Base-by-base conservation (phyloP, 2,329 filamentous ascomycete genomes). In the Phyllosticta citriasiana region DNA sequence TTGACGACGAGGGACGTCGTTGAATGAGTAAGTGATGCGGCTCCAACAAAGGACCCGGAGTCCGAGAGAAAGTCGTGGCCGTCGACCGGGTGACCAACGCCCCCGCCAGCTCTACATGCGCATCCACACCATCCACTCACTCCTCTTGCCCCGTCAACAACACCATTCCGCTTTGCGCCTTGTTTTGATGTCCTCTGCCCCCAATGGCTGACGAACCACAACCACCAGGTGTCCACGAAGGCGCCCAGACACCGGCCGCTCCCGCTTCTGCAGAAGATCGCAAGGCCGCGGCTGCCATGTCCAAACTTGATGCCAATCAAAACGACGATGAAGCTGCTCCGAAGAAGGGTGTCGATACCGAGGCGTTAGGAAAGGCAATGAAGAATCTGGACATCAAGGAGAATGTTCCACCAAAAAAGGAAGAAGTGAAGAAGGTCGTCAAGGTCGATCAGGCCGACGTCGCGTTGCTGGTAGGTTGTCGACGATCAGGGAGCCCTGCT, bases 401-500 rank as follows among this genome's bases (percentile, higher is more conserved):
- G 68, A 74, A 76, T 16, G 14, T 6, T 6, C 12, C 40, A 16
- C 40, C 40, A 14, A 82, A 82, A 69, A 71, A 69, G 63, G 65
- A 63, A 33, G 66, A 70, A 65, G 65, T 65, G 47, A 78, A 75
- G 67, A 78, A 74, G 65, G 67, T 72, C 22, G 82, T 91, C 69
- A 93, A 92, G 78, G 84, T 93, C 54, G 88, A 91, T 64, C 75
- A 83, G 5, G 84, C 82, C 2, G 88, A 93, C 72, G 87, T 93
- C 4, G 74, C 80, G 4, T 74, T 93, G 57, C 71, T 93, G 72
- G 87, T 89, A 70, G 66, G 84, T 77, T 16, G 30, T 22, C 33
- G 40, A 47, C 19, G 19, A 16, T 47, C 40, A n/a, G 40, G 40
- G 6, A 27, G 8, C 22, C 9, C 4, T 27, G n/a, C 4, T 4